Base-by-base conservation (phyloP, 2,329 filamentous ascomycete genomes). In the Fusarium oligoseptatum region DNA sequence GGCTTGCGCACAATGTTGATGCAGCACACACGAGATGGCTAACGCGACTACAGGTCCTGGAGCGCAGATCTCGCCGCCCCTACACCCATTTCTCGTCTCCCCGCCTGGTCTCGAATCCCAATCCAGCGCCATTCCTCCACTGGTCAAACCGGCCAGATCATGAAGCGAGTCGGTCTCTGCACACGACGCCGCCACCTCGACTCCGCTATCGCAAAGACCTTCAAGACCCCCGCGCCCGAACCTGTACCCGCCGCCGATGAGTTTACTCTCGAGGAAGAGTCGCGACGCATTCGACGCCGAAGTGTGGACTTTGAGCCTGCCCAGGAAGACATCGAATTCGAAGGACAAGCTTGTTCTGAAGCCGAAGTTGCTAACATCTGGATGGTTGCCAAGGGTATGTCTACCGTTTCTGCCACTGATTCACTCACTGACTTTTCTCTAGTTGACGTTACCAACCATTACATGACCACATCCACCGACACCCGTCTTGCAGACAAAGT, bases 101-200 rank as follows among this genome's bases (percentile, higher is more conserved):
- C 79, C 32, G 81, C 81, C 12, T 83, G 81, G 81, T 74, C 75
- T 52, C 81, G 81, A 39, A 73, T 83, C 60, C 76, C 69, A 52
- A 81, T 73, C 66, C 79, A 60, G 55, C 76, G 66, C n/a, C 76
- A 78, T 50, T 39, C 76, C 14, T 73, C 74, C n/a, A 76, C 75
- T 55, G 68, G 68, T 56, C 72, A 75, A 48, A 72, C 55, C 17
- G 73, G 80, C 34, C 75, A 66, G 37, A 79, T 83, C 62, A 83
- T 83, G 81, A 82, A 82, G 77, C 80, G 81, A 58, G 76, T 82
- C 3, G 74, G 75, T 7, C 57, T 76, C 4, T 64, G 34, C 64
- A 67, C 34, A 22, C 55, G 70, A 6, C 52, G 60, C 17, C 39
- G 56, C 27, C 41, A 36, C 27, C 2, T 24, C 22, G 34, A 32